Percentiles rank a stretch among this genome's conserved stretches.
Conservation (phyloP, 2,329 filamentous ascomycete genomes). For the Fusarium tupiense region DNA sequence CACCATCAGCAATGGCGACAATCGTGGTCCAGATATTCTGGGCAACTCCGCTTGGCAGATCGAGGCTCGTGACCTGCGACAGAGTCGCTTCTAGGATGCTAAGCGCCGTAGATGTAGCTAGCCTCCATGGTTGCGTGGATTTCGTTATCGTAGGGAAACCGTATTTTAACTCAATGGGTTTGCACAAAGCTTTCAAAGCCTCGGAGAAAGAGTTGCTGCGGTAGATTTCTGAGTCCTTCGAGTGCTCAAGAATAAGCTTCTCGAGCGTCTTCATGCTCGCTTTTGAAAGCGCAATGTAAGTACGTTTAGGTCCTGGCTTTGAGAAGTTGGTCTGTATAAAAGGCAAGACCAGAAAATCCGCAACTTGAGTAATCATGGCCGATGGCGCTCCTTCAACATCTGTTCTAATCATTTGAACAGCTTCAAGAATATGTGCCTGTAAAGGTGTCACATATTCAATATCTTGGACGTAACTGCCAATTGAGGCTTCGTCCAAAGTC, state of each 20-base stretch:
- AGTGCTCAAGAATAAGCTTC: slow-evolving; percentile 66
- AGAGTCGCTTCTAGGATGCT: slow-evolving; percentile 74
- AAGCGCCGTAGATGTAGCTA: slow-evolving; percentile 77
- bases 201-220: slow-evolving; percentile 71
- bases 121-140: slow-evolving; percentile 78
- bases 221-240: slow-evolving; percentile 74
- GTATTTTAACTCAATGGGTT: slow-evolving; percentile 83
- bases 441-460: slow-evolving; percentile 77
- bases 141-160: slow-evolving; percentile 77
- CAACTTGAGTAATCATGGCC: slow-evolving; percentile 73
- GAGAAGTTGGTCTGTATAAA: slow-evolving; percentile 59
- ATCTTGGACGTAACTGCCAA: slow-evolving; percentile 75
- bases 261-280: slow-evolving; percentile 78
- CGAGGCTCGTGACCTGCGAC: slow-evolving; percentile 63
- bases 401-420: slow-evolving; percentile 73
- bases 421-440: slow-evolving; percentile 75
- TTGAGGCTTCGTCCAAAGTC: slow-evolving; percentile 75
- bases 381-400: slow-evolving; percentile 72
- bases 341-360: slow-evolving; percentile 76
- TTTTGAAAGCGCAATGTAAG: slow-evolving; percentile 90
- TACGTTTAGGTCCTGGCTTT: slow-evolving; percentile 65
- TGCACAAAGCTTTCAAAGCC: slow-evolving; percentile 73
- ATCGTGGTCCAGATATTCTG: slow-evolving; percentile 76
- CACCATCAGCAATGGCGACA: slow-evolving; percentile 72
- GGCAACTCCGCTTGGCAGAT: slow-evolving; percentile 56